Percentiles rank a stretch among this genome's conserved stretches.
These are phyloP conservation scores for Trichocladium antarcticum DNA, from an alignment of 495 filamentous ascomycete species.

Conservation along the genomic window DNA sequence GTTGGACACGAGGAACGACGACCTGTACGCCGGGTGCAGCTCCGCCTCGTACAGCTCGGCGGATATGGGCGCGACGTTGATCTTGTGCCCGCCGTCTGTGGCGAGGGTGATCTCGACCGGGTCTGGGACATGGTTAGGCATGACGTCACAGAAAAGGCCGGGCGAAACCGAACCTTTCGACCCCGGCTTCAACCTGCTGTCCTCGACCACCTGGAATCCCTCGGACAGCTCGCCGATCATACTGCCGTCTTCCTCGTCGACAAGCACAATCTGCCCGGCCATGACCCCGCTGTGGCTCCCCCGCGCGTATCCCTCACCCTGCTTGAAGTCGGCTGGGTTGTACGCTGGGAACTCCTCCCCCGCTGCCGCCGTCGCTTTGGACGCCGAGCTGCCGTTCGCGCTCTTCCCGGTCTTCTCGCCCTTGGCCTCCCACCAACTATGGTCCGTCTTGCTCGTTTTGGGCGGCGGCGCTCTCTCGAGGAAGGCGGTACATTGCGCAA, in stretches of 20 bases:
- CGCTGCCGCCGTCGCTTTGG: constrained; percentile 29
- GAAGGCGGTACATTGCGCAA: constrained; percentile 92
- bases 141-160: background rate
- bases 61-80: constrained; percentile 63
- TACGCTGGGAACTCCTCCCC: constrained; percentile 47
- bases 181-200: constrained; percentile 59
- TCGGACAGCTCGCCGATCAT: constrained; percentile 85
- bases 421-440: constrained; percentile 15
- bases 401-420: constrained; percentile 25
- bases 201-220: constrained; percentile 69
- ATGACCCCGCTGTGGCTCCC: constrained; percentile 40
- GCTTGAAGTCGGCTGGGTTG: constrained; percentile 68
- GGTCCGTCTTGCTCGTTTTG: constrained; percentile 15
- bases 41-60: constrained; percentile 72
- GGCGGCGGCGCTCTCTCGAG: constrained; percentile 62
- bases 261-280: constrained; percentile 73
- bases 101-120: constrained; percentile 87
- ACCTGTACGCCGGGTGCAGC: constrained; percentile 78
- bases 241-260: constrained; percentile 91
- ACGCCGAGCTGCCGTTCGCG: background rate
- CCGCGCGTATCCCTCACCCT: constrained; percentile 63
- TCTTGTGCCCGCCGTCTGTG: constrained; percentile 54
- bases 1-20: constrained; percentile 76
- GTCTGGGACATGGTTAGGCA: constrained; percentile 39
- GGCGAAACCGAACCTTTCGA: constrained; percentile 59